Evolutionary conservation across 345 rosid species (phyloP).

Genomic region (Eutrema japonicum): DNA sequence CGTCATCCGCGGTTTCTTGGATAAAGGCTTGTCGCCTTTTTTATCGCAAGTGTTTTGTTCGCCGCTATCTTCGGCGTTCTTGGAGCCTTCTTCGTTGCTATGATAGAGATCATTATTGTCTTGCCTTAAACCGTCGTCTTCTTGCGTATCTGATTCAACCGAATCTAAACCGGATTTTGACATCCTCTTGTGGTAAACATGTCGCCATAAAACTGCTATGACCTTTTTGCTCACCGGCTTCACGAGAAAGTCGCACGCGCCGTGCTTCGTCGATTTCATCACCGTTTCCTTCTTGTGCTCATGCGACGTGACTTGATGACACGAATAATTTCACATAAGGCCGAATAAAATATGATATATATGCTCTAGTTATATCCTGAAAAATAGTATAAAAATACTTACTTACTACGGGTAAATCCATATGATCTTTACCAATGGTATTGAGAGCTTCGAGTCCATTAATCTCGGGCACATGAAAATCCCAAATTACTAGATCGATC

Average conservation of each 20-base stretch:
- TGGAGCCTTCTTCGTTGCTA: slow-evolving; percentile 27
- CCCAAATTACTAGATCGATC: slow-evolving; percentile 41
- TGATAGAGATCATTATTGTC: background rate
- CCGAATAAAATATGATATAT: background rate
- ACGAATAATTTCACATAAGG: background rate
- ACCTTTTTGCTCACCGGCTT: slow-evolving; percentile 35
- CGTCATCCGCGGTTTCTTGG: slow-evolving; percentile 34
- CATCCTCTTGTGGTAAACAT: slow-evolving; percentile 29
- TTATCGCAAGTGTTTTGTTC: slow-evolving; percentile 9
- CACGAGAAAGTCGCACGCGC: slow-evolving; percentile 40
- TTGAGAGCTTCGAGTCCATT: slow-evolving; percentile 36
- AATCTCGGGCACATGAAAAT: slow-evolving; percentile 27
- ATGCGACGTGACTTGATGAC: slow-evolving; percentile 34
- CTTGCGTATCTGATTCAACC: slow-evolving; percentile 1
- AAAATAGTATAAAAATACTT: background rate
- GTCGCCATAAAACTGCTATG: slow-evolving; percentile 31
- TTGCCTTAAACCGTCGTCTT: background rate
- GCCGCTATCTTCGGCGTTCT: background rate
- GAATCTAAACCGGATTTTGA: slow-evolving; percentile 8
- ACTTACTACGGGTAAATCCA: slow-evolving; percentile 38
- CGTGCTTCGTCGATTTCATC: slow-evolving; percentile 14
- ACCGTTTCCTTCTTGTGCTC: slow-evolving; percentile 21
- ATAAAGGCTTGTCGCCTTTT: background rate
- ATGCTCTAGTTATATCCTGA: background rate
- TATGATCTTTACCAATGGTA: slow-evolving; percentile 2